Base-by-base conservation (phyloP, 805 yeast species). In the Scheffersomyces stipitis region DNA sequence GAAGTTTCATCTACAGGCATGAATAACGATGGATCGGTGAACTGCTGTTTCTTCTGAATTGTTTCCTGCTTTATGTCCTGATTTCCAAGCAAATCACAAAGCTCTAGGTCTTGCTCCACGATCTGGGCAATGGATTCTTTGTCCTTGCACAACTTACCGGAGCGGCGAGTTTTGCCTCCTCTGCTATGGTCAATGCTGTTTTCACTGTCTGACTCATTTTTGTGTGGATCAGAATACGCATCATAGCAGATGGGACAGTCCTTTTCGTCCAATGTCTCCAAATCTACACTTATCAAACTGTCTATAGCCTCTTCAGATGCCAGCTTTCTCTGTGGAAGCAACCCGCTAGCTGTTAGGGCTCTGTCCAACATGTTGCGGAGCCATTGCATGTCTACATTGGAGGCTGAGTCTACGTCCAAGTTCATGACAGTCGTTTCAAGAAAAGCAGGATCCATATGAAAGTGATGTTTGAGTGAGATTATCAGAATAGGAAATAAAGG, bases 201-300 rank as follows among this genome's bases (percentile, higher is more conserved):
- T 10, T 20, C 24, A 7, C 24, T 7, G 7, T 20, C 24, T 20
- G 24, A 20, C 9, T 20, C 24, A 10, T 20, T 20, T 7, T 7
- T 7, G 10, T 20, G 10, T 10, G 24, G 24, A 7, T 7, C 30
- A 24, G 54, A 64, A 36, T 62, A 66, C 5, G 52, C 35, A 14
- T 68, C 73, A 42, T 64, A 68, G 49, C 73, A 68, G 14, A 68
- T 68, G 2, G 73, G 70, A 40, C 73, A 68, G 5, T 57, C 60
- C 17, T 42, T 45, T 15, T 49, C 48, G 4, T 42, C 44, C 27
- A 57, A 26, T 2, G 33, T 38, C 4, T 34, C 43, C 9, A 40
- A 10, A 15, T 50, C 57, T 10, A 62, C 57, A 12, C 44, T 53
- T 26, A 47, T 44, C 26, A 67, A 48, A 16, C 62, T 60, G 10